phyloP scores from a whole-genome alignment of 2,329 filamentous ascomycete species.

The Xylaria polymorpha region DNA sequence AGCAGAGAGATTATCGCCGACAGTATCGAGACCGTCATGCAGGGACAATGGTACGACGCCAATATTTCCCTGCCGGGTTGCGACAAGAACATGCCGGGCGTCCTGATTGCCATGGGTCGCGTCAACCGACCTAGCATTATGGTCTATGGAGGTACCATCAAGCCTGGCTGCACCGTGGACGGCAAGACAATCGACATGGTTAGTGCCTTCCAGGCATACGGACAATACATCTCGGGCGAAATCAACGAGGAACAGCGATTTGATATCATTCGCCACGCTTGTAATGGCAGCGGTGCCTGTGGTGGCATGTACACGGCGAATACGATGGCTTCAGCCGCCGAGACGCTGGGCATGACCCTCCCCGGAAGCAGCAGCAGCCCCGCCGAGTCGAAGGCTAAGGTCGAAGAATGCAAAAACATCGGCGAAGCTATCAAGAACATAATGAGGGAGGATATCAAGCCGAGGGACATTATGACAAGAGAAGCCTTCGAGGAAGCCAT shows the following conservation, averaged over 20 bases:
- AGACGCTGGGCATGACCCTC: conserved; percentile 81
- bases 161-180: conserved; percentile 83
- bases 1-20: conserved; percentile 97
- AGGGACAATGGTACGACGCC: conserved; percentile 97
- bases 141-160: conserved; percentile 97
- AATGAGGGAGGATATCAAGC: conserved; percentile 80
- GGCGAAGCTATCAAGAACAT: conserved; percentile 80
- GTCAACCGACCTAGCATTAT: conserved; percentile 95
- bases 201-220: conserved; percentile 97
- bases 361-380: conserved; percentile 84
- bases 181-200: conserved; percentile 91
- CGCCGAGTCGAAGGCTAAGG: conserved; percentile 77
- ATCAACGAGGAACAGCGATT: conserved; percentile 92
- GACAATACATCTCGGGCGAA: conserved; percentile 90
- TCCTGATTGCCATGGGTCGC: conserved; percentile 91
- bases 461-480: conserved; percentile 81
- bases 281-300: conserved; percentile 84
- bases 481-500: conserved; percentile 88
- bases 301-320: conserved; percentile 88
- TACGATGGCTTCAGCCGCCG: conserved; percentile 80
- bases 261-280: conserved; percentile 94
- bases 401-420: conserved; percentile 76
- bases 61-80: conserved; percentile 97
- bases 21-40: conserved; percentile 98
- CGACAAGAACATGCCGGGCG: conserved; percentile 99